A percentile compares a stretch with the other conserved stretches of the same genome.
phyloP scores from a whole-genome alignment of 1,139 yeast species.

The Yamadazyma triangularis region DNA sequence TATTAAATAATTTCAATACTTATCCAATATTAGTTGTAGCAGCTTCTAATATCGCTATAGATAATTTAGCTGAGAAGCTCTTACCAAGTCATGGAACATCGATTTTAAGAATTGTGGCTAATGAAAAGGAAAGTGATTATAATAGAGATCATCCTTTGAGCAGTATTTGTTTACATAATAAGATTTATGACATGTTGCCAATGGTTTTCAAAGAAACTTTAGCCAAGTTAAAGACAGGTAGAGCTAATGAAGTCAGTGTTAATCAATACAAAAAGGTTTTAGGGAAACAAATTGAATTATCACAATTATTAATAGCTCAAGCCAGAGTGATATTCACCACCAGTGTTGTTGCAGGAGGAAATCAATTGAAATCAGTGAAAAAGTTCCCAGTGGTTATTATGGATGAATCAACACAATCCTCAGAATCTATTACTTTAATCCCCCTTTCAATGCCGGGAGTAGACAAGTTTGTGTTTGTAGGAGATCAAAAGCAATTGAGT shows the following conservation, averaged over 20 bases:
- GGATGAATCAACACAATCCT: slow-evolving; percentile 63
- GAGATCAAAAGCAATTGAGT: slow-evolving; percentile 64
- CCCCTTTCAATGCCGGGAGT: slow-evolving; percentile 69
- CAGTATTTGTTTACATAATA: slow-evolving; percentile 60
- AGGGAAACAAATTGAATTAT: slow-evolving; percentile 37
- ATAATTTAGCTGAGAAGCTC: slow-evolving; percentile 69
- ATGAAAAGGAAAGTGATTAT: slow-evolving; percentile 60
- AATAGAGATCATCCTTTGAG: slow-evolving; percentile 50
- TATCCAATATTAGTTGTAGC: slow-evolving; percentile 71
- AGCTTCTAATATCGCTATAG: slow-evolving; percentile 73
- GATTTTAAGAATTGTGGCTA: slow-evolving; percentile 57
- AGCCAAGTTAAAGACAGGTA: slow-evolving; percentile 36
- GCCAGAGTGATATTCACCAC: slow-evolving; percentile 70
- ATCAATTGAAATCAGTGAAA: slow-evolving; percentile 50
- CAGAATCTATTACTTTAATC: slow-evolving; percentile 65
- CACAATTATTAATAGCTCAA: slow-evolving; percentile 52
- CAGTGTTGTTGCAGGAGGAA: slow-evolving; percentile 68
- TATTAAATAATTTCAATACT: slow-evolving; percentile 50
- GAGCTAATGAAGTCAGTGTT: slow-evolving; percentile 32
- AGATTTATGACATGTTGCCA: slow-evolving; percentile 49
- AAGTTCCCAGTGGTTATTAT: slow-evolving; percentile 64
- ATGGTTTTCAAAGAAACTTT: slow-evolving; percentile 36
- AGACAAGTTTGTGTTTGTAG: slow-evolving; percentile 64
- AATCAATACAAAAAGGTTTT: slow-evolving; percentile 48
- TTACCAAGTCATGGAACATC: slow-evolving; percentile 42